phyloP scores from a whole-genome alignment of 202 grass and related monocot species.

The Elaeis oleifera region DNA sequence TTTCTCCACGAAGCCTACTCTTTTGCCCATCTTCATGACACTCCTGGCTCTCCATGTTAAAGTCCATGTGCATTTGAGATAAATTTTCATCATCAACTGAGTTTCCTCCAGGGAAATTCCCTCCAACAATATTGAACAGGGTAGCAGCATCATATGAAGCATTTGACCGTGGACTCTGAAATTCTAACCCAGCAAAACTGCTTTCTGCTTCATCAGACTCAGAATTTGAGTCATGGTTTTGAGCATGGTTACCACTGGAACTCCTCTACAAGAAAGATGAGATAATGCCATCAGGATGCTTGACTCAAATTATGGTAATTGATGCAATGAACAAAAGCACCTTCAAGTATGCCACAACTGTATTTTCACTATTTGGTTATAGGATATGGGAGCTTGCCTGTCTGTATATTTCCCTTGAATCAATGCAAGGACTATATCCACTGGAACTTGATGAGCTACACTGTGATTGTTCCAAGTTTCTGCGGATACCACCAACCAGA shows the following conservation, averaged over 20 bases:
- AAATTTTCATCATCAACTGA: constrained; percentile 21
- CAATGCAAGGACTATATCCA: constrained; percentile 29
- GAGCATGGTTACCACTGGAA: constrained; percentile 28
- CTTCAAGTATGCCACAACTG: neutral
- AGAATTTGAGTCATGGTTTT: constrained; percentile 32
- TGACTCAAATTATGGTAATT: too few relatives aligned
- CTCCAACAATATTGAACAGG: constrained; percentile 9
- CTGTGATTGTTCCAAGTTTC: constrained; percentile 60
- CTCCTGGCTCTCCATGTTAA: constrained; percentile 4
- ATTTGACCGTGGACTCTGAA: constrained; percentile 12
- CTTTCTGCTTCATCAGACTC: constrained; percentile 96
- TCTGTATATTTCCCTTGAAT: constrained; percentile 25
- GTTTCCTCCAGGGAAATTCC: constrained; percentile 19
- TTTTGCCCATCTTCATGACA: constrained; percentile 12
- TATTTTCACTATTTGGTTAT: neutral
- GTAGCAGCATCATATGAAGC: constrained; percentile 8
- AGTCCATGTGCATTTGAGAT: neutral
- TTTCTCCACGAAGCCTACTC: constrained; percentile 25
- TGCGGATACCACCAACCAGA: constrained; percentile 70
- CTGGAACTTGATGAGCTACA: constrained; percentile 53
- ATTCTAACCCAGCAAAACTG: constrained; percentile 28
- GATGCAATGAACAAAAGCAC: too few relatives aligned
- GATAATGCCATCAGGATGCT: too few relatives aligned
- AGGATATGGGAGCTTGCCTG: constrained; percentile 32
- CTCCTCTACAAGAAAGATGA: constrained; percentile 32